Percentiles rank a stretch among this genome's conserved stretches.
phyloP scores from a whole-genome alignment of 1,284 basidiomycete genomes.

The Malassezia brasiliensis region DNA sequence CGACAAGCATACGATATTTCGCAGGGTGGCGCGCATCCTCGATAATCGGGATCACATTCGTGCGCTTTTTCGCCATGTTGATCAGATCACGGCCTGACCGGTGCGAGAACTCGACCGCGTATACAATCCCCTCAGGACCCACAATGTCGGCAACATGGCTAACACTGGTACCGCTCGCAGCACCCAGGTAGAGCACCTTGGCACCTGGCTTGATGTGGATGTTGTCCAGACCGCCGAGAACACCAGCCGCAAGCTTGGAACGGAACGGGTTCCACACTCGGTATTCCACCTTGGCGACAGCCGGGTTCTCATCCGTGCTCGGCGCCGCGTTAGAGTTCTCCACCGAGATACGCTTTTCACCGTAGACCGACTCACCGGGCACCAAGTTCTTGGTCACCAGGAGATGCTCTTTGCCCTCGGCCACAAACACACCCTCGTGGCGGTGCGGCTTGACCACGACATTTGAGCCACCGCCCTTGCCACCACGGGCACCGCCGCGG shows the following conservation, averaged over 20 bases:
- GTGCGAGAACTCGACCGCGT: constrained; percentile 95
- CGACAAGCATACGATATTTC: constrained; percentile 47
- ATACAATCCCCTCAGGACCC: constrained; percentile 90
- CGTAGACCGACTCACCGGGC: constrained; percentile 94
- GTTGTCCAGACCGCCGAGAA: constrained; percentile 86
- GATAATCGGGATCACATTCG: constrained; percentile 96
- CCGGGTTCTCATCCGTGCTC: constrained; percentile 55
- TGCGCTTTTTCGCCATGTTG: constrained; percentile 98
- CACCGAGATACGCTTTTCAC: constrained; percentile 65
- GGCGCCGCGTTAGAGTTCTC: constrained; percentile 53
- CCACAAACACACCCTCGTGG: constrained; percentile 68
- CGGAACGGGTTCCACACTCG: constrained; percentile 99
- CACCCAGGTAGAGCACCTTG: constrained; percentile 95
- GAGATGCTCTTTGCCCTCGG: constrained; percentile 72
- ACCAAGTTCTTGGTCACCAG: constrained; percentile 96
- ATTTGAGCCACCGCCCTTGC: constrained; percentile 62
- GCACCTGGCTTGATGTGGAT: constrained; percentile 88
- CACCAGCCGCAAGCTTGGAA: constrained; percentile 90
- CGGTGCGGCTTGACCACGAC: constrained; percentile 85
- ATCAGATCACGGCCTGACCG: constrained; percentile 95
- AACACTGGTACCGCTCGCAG: constrained; percentile 88
- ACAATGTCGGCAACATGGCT: constrained; percentile 98
- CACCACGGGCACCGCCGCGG: constrained; percentile 25
- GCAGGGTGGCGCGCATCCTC: constrained; percentile 85
- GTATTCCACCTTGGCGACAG: constrained; percentile 78